phyloP scores from a whole-genome alignment of 2,329 filamentous ascomycete species.

The Ilyonectria mors-panacis region DNA sequence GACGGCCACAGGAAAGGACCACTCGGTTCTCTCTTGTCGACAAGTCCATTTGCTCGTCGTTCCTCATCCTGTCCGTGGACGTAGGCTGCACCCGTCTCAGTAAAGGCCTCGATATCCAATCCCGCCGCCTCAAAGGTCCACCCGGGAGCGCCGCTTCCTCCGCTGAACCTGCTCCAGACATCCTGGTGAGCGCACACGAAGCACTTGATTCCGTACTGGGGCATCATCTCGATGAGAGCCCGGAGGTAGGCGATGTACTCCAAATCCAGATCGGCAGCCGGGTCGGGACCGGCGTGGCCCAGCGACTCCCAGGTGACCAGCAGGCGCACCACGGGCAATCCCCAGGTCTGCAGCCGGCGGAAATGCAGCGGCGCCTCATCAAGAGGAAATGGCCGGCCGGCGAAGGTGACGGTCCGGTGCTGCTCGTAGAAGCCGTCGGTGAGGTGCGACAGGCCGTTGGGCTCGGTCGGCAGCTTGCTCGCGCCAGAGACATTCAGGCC shows the following conservation, averaged over 20 bases:
- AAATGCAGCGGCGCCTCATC: slow-evolving; percentile 58
- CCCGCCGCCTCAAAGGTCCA: slow-evolving; percentile 60
- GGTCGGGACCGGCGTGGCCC: slow-evolving; percentile 52
- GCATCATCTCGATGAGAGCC: slow-evolving; percentile 55
- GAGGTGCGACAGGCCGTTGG: slow-evolving; percentile 56
- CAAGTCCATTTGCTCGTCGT: slow-evolving; percentile 41
- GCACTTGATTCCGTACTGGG: slow-evolving; percentile 56
- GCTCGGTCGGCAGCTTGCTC: slow-evolving; percentile 57
- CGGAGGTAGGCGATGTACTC: slow-evolving; percentile 58
- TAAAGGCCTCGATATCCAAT: slow-evolving; percentile 56
- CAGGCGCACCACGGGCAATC: slow-evolving; percentile 56
- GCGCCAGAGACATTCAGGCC: slow-evolving; percentile 60
- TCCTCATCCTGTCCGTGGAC: slow-evolving; percentile 55
- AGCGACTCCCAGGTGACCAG: slow-evolving; percentile 61
- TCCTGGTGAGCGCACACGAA: slow-evolving; percentile 62
- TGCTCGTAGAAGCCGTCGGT: slow-evolving; percentile 57
- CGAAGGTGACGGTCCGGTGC: slow-evolving; percentile 56
- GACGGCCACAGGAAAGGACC: slow-evolving; percentile 57
- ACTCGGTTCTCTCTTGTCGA: slow-evolving; percentile 52
- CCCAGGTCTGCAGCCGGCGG: slow-evolving; percentile 56
- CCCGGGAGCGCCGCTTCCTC: slow-evolving; percentile 58
- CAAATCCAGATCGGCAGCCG: slow-evolving; percentile 52
- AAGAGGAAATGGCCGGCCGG: slow-evolving; percentile 56
- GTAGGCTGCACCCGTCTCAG: slow-evolving; percentile 53
- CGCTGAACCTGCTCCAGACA: slow-evolving; percentile 60